Evolutionary conservation across 768 basidiomycete genomes (phyloP), one percentile per base, ranked within the genome.

Genomic region (Tubosaeta sp.): DNA sequence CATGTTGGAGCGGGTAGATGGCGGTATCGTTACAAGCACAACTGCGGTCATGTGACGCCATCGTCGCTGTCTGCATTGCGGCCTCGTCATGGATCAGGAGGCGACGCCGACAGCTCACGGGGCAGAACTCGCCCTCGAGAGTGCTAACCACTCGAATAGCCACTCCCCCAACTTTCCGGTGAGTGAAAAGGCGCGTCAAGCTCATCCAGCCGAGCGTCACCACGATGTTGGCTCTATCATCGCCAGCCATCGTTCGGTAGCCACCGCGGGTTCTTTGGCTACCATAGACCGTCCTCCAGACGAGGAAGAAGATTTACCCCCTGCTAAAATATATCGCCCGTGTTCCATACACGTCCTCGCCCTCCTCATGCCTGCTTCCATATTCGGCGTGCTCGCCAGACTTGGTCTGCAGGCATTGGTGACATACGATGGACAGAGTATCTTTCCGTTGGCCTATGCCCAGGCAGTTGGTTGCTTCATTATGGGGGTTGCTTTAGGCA

Each of bases 401-500:
- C 71, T 97, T 6, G 94, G 94, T 0, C 66, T 96, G 8, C 64
- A 78, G 25, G 87, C 90, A 7, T 71, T 98, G 40, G 78, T 77
- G 18, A 81, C 77, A 0, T 97, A 91, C 59, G 76, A 84, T 32
- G 90, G 88, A 1, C 67, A 77, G 39, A 78, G 82, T 56, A 82
- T 97, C 6, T 97, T 94, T 63, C 75, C 88, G 2, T 72, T 97
- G 21, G 82, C 86, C 4, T 97, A 94, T 73, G 77, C 82, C 0
- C 95, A 99, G 66, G 87, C 83, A 0, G 71, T 85, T 1, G 96
- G 96, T 16, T 98, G 94, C 70, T 73, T 93, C 47, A 72, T 95
- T 25, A 98, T 99, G 94, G 96, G 96, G 3, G 70, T 90, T 46
- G 78, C 76, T 8, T 61, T 92, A 18, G 80, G 76, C 16, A 64